Conservation (phyloP, 257 asterid species). For the Eucommia ulmoides region DNA sequence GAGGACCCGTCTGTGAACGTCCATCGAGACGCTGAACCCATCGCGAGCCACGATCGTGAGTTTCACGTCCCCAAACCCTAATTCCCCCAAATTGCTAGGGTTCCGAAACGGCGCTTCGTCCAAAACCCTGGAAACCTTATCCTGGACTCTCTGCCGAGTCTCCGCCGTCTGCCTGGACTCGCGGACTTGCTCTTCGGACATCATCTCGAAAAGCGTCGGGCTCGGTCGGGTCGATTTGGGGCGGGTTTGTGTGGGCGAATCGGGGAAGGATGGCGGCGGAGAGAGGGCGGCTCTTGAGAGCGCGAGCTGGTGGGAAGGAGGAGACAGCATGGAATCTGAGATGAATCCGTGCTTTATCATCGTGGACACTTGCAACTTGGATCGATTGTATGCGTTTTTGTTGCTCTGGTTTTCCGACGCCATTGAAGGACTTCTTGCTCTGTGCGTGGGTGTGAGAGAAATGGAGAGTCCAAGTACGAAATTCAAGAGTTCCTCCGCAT, state of each 20-base stretch:
- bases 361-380: constrained; percentile 49
- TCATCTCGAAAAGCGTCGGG: constrained; percentile 77
- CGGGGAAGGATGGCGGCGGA: constrained; percentile 13
- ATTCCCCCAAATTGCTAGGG: constrained; percentile 5
- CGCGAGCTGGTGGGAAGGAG: constrained; percentile 12
- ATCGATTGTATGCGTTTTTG: background rate
- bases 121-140: constrained; percentile 41
- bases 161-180: constrained; percentile 31
- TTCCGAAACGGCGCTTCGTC: constrained; percentile 38
- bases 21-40: constrained; percentile 44
- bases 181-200: constrained; percentile 56
- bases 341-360: constrained; percentile 73
- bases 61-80: constrained; percentile 54
- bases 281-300: constrained; percentile 2
- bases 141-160: constrained; percentile 34
- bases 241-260: constrained; percentile 26
- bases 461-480: no score
- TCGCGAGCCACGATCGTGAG: constrained; percentile 48
- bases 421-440: background rate
- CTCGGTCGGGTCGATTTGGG: constrained; percentile 21
- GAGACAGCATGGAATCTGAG: constrained; percentile 59
- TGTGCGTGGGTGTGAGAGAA: background rate
- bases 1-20: constrained; percentile 63
- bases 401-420: background rate
- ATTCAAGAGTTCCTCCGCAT: no score